Evolutionary conservation across 192 early-diverging fungal species (phyloP).

Genomic region (Dissophora ornata): DNA sequence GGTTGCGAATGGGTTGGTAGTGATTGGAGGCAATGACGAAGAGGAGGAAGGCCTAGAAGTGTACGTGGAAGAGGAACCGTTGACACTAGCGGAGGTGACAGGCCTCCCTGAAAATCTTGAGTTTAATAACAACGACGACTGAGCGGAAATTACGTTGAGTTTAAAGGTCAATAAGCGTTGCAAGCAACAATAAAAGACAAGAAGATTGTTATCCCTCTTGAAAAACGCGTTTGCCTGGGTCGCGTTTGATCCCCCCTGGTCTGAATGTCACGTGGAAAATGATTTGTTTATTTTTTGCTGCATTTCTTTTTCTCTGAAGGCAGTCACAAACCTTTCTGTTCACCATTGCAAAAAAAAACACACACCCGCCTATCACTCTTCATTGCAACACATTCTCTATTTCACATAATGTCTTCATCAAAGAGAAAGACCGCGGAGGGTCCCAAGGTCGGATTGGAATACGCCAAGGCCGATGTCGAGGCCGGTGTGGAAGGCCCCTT

Average conservation of each 20-base stretch:
- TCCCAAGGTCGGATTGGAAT: slow-evolving; percentile 26
- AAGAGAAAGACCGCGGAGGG: slow-evolving; percentile 42
- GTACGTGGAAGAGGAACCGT: background rate
- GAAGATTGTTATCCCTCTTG: too few relatives aligned
- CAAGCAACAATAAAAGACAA: too few relatives aligned
- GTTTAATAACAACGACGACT: background rate
- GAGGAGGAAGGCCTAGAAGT: background rate
- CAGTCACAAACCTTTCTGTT: background rate
- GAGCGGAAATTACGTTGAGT: too few relatives aligned
- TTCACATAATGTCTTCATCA: slow-evolving; percentile 39
- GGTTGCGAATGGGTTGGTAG: slow-evolving; percentile 70
- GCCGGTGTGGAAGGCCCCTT: slow-evolving; percentile 45
- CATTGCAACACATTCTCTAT: background rate
- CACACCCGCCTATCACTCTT: too few relatives aligned
- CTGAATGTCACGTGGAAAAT: background rate
- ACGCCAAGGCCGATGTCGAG: slow-evolving; percentile 32
- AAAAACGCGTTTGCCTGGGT: too few relatives aligned
- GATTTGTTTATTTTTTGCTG: background rate
- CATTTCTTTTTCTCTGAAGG: too few relatives aligned
- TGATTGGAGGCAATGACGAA: slow-evolving; percentile 20
- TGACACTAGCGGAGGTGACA: background rate
- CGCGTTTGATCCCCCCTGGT: too few relatives aligned
- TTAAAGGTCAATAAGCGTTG: too few relatives aligned
- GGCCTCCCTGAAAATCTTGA: background rate
- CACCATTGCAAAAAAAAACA: background rate